These are phyloP conservation scores for Physcia stellaris DNA, from an alignment of 495 filamentous ascomycete species.

Conservation along the genomic window DNA sequence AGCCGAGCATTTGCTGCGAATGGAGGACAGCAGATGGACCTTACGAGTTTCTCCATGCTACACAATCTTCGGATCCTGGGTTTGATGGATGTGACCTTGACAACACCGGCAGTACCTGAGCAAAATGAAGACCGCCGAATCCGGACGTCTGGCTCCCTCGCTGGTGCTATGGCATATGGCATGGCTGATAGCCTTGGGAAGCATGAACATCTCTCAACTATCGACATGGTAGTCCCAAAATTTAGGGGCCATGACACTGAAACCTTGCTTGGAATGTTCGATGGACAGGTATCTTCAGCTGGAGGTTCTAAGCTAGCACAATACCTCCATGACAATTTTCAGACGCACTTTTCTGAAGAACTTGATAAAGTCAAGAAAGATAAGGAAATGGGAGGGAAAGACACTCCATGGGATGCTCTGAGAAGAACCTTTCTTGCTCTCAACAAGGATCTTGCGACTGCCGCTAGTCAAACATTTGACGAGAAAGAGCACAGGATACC, in stretches of 20 bases:
- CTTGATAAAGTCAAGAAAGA: constrained; percentile 50
- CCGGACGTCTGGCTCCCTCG: constrained; percentile 82
- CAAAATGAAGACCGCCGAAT: constrained; percentile 92
- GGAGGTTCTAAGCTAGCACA: constrained; percentile 93
- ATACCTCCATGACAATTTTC: constrained; percentile 89
- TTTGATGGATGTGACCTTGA: constrained; percentile 95
- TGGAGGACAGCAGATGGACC: constrained; percentile 44
- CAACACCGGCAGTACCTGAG: constrained; percentile 82
- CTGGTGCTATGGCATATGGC: constrained; percentile 78
- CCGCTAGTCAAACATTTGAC: constrained; percentile 71
- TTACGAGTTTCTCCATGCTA: constrained; percentile 84
- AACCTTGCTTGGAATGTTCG: constrained; percentile 85
- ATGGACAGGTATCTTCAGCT: constrained; percentile 71
- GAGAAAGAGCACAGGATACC: constrained; percentile 42
- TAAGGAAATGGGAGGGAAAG: too few species aligned
- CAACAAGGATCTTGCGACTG: constrained; percentile 86
- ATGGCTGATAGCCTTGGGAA: constrained; percentile 95
- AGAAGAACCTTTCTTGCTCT: constrained; percentile 73
- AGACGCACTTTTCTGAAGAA: constrained; percentile 68
- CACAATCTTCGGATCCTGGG: constrained; percentile 79
- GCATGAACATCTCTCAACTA: constrained; percentile 90
- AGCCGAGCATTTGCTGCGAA: constrained; percentile 42
- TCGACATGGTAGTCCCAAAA: constrained; percentile 90
- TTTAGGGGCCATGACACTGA: constrained; percentile 87
- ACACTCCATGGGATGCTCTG: constrained; percentile 69